Conservation (phyloP, 176 grass and related monocot species). For the Puccinellia tenuiflora region DNA sequence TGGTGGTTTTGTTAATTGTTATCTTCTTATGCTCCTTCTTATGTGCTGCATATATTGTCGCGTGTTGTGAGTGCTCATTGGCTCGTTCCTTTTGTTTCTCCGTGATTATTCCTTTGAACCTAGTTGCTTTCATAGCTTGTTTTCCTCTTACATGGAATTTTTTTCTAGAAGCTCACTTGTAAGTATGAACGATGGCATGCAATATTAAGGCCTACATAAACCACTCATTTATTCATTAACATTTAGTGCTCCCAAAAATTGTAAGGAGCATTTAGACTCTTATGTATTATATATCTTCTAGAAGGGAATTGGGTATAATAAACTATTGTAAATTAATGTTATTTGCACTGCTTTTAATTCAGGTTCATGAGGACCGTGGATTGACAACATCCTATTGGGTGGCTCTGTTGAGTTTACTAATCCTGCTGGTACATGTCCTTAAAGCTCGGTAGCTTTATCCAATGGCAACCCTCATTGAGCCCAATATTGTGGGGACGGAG, state of each 20-base stretch:
- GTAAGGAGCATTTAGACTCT: neutral
- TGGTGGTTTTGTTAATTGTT: too few relatives aligned
- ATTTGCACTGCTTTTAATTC: neutral
- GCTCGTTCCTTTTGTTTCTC: too few relatives aligned
- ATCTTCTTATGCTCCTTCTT: too few relatives aligned
- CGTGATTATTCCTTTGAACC: too few relatives aligned
- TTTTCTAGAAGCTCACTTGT: too few relatives aligned
- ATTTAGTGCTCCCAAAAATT: neutral
- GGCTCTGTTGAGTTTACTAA: neutral
- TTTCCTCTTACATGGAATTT: too few relatives aligned
- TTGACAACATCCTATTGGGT: neutral
- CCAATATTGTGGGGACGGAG: too few relatives aligned
- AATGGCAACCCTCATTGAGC: constrained; percentile 10
- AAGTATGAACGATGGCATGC: neutral
- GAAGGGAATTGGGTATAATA: neutral
- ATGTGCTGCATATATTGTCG: too few relatives aligned
- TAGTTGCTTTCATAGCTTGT: too few relatives aligned
- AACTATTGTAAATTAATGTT: neutral
- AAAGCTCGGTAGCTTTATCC: neutral
- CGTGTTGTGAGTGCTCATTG: too few relatives aligned
- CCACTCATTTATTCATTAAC: neutral
- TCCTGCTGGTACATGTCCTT: neutral
- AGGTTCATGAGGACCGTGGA: neutral
- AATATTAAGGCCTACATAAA: neutral
- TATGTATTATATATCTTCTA: neutral